These are phyloP conservation scores for Aspergillus carlsbadensis DNA, from an alignment of 495 filamentous ascomycete species.

Conservation along the genomic window DNA sequence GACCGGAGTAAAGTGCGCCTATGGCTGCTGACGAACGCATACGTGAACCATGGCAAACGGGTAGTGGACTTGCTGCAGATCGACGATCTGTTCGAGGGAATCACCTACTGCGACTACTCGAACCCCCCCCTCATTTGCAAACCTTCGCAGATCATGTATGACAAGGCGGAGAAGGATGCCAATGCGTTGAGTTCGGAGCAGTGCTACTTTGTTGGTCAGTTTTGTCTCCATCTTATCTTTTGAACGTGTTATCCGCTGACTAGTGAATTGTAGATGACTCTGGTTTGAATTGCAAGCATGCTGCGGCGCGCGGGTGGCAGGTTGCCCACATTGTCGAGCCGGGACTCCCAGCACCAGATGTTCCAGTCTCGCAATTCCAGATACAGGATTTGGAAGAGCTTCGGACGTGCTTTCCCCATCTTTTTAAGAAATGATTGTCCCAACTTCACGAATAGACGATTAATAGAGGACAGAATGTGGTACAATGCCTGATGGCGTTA, in stretches of 20 bases:
- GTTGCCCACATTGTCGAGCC: constrained; percentile 80
- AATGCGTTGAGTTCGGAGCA: constrained; percentile 54
- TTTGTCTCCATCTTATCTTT: not conserved
- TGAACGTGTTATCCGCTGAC: constrained; percentile 5
- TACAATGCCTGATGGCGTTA: not conserved
- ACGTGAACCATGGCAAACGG: constrained; percentile 79
- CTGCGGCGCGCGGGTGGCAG: constrained; percentile 75
- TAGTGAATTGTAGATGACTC: constrained; percentile 67
- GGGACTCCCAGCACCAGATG: constrained; percentile 54
- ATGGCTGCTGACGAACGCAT: constrained; percentile 97
- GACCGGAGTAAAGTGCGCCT: constrained; percentile 76
- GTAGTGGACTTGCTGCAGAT: constrained; percentile 79
- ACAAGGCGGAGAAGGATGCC: constrained; percentile 69
- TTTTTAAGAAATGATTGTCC: constrained; percentile 56
- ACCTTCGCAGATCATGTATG: constrained; percentile 78
- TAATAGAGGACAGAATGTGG: not conserved
- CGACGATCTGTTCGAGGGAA: constrained; percentile 86
- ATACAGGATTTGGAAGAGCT: constrained; percentile 73
- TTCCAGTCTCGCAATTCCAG: constrained; percentile 63
- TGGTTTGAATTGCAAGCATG: constrained; percentile 67
- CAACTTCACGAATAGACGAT: not conserved
- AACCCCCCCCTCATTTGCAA: constrained; percentile 73
- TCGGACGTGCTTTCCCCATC: constrained; percentile 67
- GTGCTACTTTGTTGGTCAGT: constrained; percentile 86
- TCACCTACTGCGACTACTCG: constrained; percentile 89